Percentiles rank a stretch among this genome's conserved stretches.
phyloP scores from a whole-genome alignment of 805 yeast species.

The Komagataella phaffii region DNA sequence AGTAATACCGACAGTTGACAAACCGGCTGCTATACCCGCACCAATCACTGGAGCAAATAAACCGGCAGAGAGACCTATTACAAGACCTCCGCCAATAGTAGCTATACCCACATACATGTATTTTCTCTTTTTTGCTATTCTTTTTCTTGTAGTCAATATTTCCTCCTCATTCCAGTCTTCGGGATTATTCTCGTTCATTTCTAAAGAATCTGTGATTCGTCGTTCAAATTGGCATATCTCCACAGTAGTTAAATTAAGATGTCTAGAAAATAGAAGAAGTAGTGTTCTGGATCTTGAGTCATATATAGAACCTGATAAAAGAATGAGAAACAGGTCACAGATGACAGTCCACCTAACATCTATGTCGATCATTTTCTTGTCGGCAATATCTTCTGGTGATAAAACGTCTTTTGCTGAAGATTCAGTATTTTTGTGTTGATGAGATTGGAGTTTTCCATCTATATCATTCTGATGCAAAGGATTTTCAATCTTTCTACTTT shows the following conservation, averaged over 20 bases:
- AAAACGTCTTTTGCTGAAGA: constrained; percentile 8
- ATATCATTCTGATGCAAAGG: constrained; percentile 23
- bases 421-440: constrained; percentile 3
- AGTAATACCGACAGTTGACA: constrained; percentile 84
- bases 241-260: constrained; percentile 41
- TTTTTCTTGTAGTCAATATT: constrained; percentile 60
- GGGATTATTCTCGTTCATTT: constrained; percentile 72
- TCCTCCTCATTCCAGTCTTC: constrained; percentile 64
- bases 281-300: constrained; percentile 82
- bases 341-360: constrained; percentile 90
- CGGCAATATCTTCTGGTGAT: constrained; percentile 18
- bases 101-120: constrained; percentile 87
- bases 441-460: constrained; percentile 6
- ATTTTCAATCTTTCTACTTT: constrained; percentile 34
- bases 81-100: constrained; percentile 90
- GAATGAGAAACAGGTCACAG: constrained; percentile 76
- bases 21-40: constrained; percentile 95
- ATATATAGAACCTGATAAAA: constrained; percentile 73
- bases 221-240: constrained; percentile 85
- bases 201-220: constrained; percentile 80
- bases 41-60: constrained; percentile 95
- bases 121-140: constrained; percentile 48
- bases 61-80: constrained; percentile 92
- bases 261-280: constrained; percentile 52
- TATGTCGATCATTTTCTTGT: constrained; percentile 32